Evolutionary conservation across 2,329 filamentous ascomycete genomes (phyloP), one percentile per base, ranked within the genome.

Genomic region (Neonectria ditissima): DNA sequence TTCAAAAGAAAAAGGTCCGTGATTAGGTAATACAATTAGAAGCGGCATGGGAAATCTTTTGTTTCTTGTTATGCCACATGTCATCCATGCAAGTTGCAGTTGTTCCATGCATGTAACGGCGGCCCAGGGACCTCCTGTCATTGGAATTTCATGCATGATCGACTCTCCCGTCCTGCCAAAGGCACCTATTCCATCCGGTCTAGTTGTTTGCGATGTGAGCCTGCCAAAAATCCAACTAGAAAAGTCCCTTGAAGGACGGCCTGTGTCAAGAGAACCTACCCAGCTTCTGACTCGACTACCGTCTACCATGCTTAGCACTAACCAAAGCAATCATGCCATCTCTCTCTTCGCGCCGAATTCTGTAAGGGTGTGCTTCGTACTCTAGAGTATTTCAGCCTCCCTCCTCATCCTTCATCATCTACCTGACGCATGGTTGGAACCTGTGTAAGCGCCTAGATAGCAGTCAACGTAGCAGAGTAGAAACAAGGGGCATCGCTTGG

Each of bases 341-440:
- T 16, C 37, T 20, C 32, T 37, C 14, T n/a, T 16, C 14, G 10
- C 26, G 11, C 24, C 2, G 11, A 11, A 20, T 5, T 30, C 24
- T 2, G 16, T 7, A 14, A 10, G 45, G 16, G 18, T 26, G 8
- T 18, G 18, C 45, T 10, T n/a, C 5, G 2, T 16, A 16, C 18
- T 30, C 20, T 2, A 44, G 9, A 26, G 14, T 48, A 26, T 20
- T 48, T n/a, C 26, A 26, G 28, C 26, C 20, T 30, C 44, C 22
- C 11, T 28, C 44, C 55, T 51, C 55, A 43, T 28, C 44, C 55
- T 51, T 50, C 48, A 24, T 45, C 51, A 59, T 62, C 34, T 59
- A 65, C 55, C 26, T 65, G 63, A 65, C 18, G 60, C 63, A 65
- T 22, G 50, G 55, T 55, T 55, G 55, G 63, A 59, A 65, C 63